A percentile compares a stretch with the other conserved stretches of the same genome.
Conservation (phyloP, 106 monocot genomes). For the Dioscorea alata region DNA sequence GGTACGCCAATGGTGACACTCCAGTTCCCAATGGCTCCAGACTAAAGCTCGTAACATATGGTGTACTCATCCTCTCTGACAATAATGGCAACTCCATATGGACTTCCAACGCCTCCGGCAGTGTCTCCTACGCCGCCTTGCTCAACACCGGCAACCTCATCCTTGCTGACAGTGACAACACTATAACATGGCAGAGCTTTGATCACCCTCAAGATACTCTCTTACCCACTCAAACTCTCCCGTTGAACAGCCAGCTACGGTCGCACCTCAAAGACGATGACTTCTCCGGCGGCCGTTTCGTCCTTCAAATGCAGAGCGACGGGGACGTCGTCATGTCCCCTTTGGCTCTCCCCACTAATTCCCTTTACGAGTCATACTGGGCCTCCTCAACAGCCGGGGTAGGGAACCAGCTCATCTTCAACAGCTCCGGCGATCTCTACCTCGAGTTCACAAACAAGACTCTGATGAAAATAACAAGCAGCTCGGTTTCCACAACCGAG, state of each 20-base stretch:
- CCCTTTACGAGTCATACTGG: constrained; percentile 4
- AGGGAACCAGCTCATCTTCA: background rate
- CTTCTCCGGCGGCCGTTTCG: constrained; percentile 18
- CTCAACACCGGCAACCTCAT: constrained; percentile 10
- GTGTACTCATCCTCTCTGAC: background rate
- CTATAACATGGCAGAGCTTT: constrained; percentile 17
- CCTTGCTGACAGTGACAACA: background rate
- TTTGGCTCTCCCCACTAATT: background rate
- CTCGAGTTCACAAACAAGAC: background rate
- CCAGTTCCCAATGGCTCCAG: background rate
- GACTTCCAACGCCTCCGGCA: background rate
- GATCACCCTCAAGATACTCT: constrained; percentile 22
- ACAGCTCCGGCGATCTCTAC: background rate
- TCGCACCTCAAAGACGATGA: constrained; percentile 1
- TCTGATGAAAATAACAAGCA: background rate
- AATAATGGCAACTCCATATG: background rate
- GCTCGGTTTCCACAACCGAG: background rate
- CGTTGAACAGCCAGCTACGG: background rate
- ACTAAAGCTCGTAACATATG: background rate
- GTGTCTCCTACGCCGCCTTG: constrained; percentile 1
- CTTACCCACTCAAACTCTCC: constrained; percentile 8
- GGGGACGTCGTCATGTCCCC: constrained; percentile 12
- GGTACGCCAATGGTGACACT: background rate
- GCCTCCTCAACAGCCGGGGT: background rate
- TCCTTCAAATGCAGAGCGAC: constrained; percentile 1